These are phyloP conservation scores for Leccinum solheimii DNA, from an alignment of 1,284 basidiomycete species.

Conservation along the genomic window DNA sequence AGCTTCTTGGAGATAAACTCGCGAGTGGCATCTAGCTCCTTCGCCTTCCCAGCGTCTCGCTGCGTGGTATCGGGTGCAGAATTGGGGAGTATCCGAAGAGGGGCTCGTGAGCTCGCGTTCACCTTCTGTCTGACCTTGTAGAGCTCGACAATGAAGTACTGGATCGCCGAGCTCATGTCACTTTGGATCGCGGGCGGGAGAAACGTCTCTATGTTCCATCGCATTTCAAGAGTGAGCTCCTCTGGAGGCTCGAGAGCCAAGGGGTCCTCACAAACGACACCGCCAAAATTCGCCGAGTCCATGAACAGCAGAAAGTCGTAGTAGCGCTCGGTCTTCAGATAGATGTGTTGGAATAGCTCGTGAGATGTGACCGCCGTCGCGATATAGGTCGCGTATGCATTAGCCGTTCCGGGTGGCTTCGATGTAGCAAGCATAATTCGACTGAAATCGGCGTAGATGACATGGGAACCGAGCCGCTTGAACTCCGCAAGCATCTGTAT, in stretches of 20 bases:
- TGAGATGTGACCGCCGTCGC: constrained; percentile 91
- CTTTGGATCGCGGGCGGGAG: constrained; percentile 83
- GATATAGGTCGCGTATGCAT: constrained; percentile 95
- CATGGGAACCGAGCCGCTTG: constrained; percentile 89
- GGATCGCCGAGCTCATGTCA: constrained; percentile 76
- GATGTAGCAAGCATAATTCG: constrained; percentile 89
- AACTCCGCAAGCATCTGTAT: constrained; percentile 97
- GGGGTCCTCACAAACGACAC: constrained; percentile 83
- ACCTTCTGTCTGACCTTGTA: constrained; percentile 75
- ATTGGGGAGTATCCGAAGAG: constrained; percentile 75
- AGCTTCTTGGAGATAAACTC: constrained; percentile 81
- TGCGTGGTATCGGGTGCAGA: constrained; percentile 64
- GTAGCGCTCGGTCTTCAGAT: constrained; percentile 84
- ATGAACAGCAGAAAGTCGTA: constrained; percentile 97
- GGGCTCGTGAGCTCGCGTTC: constrained; percentile 62
- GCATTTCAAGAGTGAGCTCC: constrained; percentile 78
- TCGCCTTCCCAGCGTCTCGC: constrained; percentile 65
- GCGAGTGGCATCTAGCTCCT: constrained; percentile 67
- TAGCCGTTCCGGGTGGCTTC: constrained; percentile 94
- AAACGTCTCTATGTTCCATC: constrained; percentile 95
- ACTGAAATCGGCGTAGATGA: constrained; percentile 95
- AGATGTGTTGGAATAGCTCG: constrained; percentile 94
- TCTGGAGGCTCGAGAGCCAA: constrained; percentile 66
- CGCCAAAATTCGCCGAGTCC: constrained; percentile 93
- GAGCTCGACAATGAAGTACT: constrained; percentile 86